phyloP scores from a whole-genome alignment of 2,329 filamentous ascomycete species.

The Alternaria hordeiaustralica region DNA sequence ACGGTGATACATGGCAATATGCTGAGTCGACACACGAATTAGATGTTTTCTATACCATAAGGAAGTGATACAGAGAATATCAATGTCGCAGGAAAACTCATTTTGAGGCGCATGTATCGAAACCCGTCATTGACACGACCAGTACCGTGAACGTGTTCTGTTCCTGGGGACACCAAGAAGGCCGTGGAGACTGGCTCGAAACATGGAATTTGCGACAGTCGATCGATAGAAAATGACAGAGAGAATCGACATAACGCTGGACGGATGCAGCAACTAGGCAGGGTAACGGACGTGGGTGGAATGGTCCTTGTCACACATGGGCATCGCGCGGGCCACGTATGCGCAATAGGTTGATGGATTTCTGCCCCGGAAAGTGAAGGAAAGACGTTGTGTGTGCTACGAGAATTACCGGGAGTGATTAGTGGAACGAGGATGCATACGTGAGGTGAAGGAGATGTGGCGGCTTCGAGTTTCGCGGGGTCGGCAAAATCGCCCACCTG shows the following conservation, averaged over 20 bases:
- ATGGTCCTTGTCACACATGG: not conserved
- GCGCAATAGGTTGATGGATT: not conserved
- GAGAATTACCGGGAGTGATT: not conserved
- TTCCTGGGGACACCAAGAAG: not conserved
- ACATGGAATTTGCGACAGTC: not conserved
- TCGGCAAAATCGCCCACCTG: not conserved
- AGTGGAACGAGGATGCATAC: not conserved
- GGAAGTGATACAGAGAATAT: not conserved
- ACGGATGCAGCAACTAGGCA: not conserved
- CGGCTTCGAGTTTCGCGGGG: not conserved
- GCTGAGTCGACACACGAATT: not conserved
- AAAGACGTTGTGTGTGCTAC: not conserved
- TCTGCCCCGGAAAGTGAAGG: not conserved
- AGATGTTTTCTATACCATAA: not conserved
- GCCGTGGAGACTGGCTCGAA: not conserved
- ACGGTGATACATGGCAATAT: not conserved
- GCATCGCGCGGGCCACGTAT: not conserved
- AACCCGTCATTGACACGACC: not conserved
- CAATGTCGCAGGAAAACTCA: not conserved
- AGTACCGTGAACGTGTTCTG: not conserved
- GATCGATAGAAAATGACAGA: not conserved
- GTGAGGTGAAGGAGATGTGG: not conserved
- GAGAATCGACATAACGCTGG: not conserved
- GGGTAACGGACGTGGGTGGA: not conserved
- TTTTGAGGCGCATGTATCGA: not conserved